These are phyloP conservation scores for Chrysanthemum makinoi DNA, from an alignment of 129 eudicot genomes.

Conservation along the genomic window DNA sequence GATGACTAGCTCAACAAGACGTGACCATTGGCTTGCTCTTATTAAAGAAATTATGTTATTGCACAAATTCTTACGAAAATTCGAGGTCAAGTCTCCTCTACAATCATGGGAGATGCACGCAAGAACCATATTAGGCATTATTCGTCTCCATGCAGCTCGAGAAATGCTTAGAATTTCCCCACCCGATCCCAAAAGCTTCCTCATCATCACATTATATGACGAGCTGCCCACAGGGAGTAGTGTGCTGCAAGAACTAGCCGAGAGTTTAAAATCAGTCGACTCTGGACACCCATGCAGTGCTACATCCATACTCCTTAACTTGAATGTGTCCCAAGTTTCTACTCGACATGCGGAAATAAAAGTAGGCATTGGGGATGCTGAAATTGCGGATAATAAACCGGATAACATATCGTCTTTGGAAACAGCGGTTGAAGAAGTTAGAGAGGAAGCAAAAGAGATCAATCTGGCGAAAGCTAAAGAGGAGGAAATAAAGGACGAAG, in stretches of 20 bases:
- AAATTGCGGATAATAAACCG: slow-evolving; percentile 28
- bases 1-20: slow-evolving; percentile 88
- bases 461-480: slow-evolving; percentile 65
- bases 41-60: slow-evolving; percentile 62
- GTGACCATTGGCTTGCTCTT: slow-evolving; percentile 97
- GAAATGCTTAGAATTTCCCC: slow-evolving; percentile 91
- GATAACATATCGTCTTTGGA: slow-evolving; percentile 50
- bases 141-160: slow-evolving; percentile 93
- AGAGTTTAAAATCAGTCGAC: slow-evolving; percentile 43
- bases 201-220: slow-evolving; percentile 62
- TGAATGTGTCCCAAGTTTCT: slow-evolving; percentile 47
- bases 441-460: slow-evolving; percentile 75
- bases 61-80: slow-evolving; percentile 60
- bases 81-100: slow-evolving; percentile 41
- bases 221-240: slow-evolving; percentile 87
- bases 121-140: slow-evolving; percentile 75
- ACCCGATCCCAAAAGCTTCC: slow-evolving; percentile 68
- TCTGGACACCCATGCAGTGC: slow-evolving; percentile 73
- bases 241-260: slow-evolving; percentile 67
- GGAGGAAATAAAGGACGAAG: slow-evolving; percentile 76
- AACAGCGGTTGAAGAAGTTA: slow-evolving; percentile 57
- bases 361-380: slow-evolving; percentile 17
- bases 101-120: slow-evolving; percentile 90
- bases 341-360: slow-evolving; percentile 15
- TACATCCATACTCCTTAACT: slow-evolving; percentile 56